phyloP scores from a whole-genome alignment of 73 alveolate species.

The Paramecium sonneborni region DNA sequence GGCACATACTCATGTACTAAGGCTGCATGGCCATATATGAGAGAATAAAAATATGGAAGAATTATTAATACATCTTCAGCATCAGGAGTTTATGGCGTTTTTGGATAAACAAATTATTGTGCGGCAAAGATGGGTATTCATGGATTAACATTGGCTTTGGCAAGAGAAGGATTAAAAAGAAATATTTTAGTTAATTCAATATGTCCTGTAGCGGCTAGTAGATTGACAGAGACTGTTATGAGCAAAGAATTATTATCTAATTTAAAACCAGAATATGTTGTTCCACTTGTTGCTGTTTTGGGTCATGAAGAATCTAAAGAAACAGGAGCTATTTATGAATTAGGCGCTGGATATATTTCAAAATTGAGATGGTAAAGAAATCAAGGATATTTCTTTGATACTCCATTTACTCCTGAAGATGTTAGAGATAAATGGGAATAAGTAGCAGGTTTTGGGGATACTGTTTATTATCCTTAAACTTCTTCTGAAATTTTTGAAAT shows the following conservation, averaged over 20 bases:
- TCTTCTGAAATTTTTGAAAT: conserved; percentile 56
- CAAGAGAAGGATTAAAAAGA: conserved; percentile 90
- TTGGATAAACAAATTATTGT: conserved; percentile 93
- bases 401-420: conserved; percentile 84
- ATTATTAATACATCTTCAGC: conserved; percentile 83
- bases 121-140: conserved; percentile 92
- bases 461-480: conserved; percentile 53
- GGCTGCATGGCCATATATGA: conserved; percentile 87
- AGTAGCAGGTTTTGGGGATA: conserved; percentile 44
- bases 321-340: conserved; percentile 64
- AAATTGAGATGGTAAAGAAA: conserved; percentile 31
- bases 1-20: conserved; percentile 81
- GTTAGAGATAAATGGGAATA: conserved; percentile 66
- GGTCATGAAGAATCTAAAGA: conserved; percentile 39
- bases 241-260: conserved; percentile 61
- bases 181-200: conserved; percentile 89
- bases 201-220: conserved; percentile 95
- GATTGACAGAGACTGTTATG: conserved; percentile 89
- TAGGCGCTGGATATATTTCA: conserved; percentile 19
- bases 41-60: conserved; percentile 76
- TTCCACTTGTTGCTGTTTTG: conserved; percentile 83
- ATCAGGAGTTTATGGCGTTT: conserved; percentile 93
- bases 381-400: conserved; percentile 60
- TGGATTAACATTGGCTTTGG: conserved; percentile 91
- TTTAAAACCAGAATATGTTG: conserved; percentile 77